Evolutionary conservation across 2,329 filamentous ascomycete genomes (phyloP).

Genomic region (Dactylonectria estremocensis): DNA sequence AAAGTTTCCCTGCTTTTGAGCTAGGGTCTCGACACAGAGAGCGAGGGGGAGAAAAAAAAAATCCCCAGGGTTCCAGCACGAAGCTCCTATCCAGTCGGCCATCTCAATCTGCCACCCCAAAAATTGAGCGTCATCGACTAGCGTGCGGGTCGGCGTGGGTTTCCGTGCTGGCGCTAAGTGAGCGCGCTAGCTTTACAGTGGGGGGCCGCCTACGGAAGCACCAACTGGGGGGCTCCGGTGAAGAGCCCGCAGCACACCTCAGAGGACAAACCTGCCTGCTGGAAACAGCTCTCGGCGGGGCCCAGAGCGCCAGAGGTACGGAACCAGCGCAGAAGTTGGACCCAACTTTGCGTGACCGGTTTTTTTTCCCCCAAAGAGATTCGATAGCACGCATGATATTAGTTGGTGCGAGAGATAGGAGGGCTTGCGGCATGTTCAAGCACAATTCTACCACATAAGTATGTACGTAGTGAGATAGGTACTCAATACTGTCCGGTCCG

Average conservation of each 20-base stretch:
- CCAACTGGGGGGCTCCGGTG: background rate
- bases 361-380: background rate
- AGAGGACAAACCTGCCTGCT: background rate
- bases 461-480: too few relatives aligned
- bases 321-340: background rate
- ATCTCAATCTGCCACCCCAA: conserved; percentile 35
- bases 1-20: background rate
- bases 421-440: background rate
- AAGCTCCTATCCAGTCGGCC: conserved; percentile 29
- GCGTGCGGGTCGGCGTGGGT: conserved; percentile 32
- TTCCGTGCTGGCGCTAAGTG: conserved; percentile 23
- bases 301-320: background rate
- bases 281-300: background rate
- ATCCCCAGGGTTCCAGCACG: conserved; percentile 28
- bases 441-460: background rate
- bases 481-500: too few relatives aligned
- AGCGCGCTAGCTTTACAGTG: conserved; percentile 43
- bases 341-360: background rate
- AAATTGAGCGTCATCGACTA: conserved; percentile 43
- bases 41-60: conserved; percentile 24
- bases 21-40: conserved; percentile 12
- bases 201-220: conserved; percentile 8
- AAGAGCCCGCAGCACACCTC: conserved; percentile 2
- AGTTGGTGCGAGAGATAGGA: background rate
- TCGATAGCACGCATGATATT: background rate